Evolutionary conservation across 768 basidiomycete genomes (phyloP).

Genomic region (Leccinum disarticulatum): DNA sequence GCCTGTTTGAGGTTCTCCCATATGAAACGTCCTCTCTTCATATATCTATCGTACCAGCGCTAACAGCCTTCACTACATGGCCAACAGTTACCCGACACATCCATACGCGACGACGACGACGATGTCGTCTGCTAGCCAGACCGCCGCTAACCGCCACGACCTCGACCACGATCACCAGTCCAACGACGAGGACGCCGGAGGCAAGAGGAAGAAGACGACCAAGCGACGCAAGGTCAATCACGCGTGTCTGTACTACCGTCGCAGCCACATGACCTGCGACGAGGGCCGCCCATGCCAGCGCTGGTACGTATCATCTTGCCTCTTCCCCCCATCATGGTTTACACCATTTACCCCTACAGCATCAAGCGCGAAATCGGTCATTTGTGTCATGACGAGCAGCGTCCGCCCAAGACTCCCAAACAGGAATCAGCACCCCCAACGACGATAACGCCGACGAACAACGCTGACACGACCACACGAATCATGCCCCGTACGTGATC

Average conservation of each 20-base stretch:
- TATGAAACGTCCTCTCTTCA: conserved; percentile 21
- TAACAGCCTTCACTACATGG: conserved; percentile 15
- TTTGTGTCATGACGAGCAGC: conserved; percentile 86
- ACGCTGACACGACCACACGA: conserved; percentile 36
- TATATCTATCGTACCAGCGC: conserved; percentile 6
- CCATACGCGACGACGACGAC: conserved; percentile 25
- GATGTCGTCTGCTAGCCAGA: conserved; percentile 16
- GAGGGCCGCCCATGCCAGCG: conserved; percentile 89
- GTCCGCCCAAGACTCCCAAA: conserved; percentile 51
- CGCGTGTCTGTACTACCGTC: conserved; percentile 90
- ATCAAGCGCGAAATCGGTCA: conserved; percentile 97
- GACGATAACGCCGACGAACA: conserved; percentile 20
- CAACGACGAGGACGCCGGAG: conserved; percentile 33
- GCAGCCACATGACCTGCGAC: conserved; percentile 92
- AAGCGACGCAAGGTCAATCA: conserved; percentile 88
- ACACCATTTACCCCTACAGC: conserved; percentile 37
- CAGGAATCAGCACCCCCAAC: conserved; percentile 28
- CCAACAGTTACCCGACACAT: conserved; percentile 28
- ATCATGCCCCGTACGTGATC: conserved; percentile 24
- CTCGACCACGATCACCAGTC: conserved; percentile 26
- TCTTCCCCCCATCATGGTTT: not conserved
- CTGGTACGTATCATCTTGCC: conserved; percentile 57
- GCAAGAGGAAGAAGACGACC: conserved; percentile 43
- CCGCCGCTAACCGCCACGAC: conserved; percentile 12
- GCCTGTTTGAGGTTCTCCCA: conserved; percentile 17